Percentiles rank a stretch among this genome's conserved stretches.
Evolutionary conservation across 2,329 filamentous ascomycete genomes (phyloP).

Genomic region (Pseudomassariella vexata): DNA sequence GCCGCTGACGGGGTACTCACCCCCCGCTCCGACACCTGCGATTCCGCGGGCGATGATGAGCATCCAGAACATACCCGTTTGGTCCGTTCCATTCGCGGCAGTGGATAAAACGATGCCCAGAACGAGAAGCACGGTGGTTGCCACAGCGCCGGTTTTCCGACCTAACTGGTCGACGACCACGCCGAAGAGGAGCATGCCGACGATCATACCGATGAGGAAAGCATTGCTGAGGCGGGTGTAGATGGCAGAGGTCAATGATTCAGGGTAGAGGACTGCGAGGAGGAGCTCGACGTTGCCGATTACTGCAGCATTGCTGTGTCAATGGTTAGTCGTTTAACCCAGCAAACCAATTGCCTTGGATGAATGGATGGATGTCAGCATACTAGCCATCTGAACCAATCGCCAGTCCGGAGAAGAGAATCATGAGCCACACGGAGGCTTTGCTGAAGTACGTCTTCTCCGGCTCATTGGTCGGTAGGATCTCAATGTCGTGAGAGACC

Average conservation of each 20-base stretch:
- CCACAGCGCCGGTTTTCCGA: slow-evolving; percentile 40
- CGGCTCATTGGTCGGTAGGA: slow-evolving; percentile 2
- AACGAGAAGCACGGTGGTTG: slow-evolving; percentile 39
- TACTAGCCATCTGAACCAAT: slow-evolving; percentile 40
- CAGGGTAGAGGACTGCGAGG: slow-evolving; percentile 33
- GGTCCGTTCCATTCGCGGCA: slow-evolving; percentile 32
- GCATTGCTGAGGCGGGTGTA: slow-evolving; percentile 48
- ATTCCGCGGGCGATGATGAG: slow-evolving; percentile 35
- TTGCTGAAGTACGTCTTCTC: slow-evolving; percentile 30
- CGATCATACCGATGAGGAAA: slow-evolving; percentile 48
- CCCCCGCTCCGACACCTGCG: slow-evolving; percentile 37
- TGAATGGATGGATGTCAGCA: slow-evolving; percentile 8
- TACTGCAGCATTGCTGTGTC: slow-evolving; percentile 34
- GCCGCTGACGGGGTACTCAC: slow-evolving; percentile 47
- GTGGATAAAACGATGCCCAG: slow-evolving; percentile 40
- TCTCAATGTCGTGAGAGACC: slow-evolving; percentile 4
- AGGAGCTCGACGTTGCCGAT: slow-evolving; percentile 39
- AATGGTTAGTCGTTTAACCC: not conserved
- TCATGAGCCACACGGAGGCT: slow-evolving; percentile 34
- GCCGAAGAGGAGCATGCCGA: slow-evolving; percentile 51
- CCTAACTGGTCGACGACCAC: slow-evolving; percentile 42
- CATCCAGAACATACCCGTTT: slow-evolving; percentile 43
- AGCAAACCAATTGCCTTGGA: slow-evolving; percentile 3
- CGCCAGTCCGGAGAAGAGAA: slow-evolving; percentile 38
- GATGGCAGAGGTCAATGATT: slow-evolving; percentile 34